Base-by-base conservation (phyloP, 805 yeast species). In the Kurtzmaniella cleridarum region DNA sequence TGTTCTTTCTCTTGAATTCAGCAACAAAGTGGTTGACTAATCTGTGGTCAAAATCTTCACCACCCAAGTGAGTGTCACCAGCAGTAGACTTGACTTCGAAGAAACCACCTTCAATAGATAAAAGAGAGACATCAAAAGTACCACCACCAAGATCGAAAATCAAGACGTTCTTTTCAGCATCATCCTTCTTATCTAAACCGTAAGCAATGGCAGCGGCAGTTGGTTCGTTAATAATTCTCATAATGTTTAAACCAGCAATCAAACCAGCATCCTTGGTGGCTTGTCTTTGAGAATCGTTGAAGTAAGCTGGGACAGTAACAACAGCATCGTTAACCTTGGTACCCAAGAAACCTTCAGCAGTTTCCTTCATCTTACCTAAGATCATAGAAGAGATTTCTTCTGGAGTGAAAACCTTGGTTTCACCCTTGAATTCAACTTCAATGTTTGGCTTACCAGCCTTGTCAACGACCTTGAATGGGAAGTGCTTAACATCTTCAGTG, bases 1-100 rank as follows among this genome's bases (percentile, higher is more conserved):
- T 88, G 82, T 86, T 79, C 81, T 91, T 90, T 77, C 96, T 82
- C 88, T 91, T 90, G 84, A 90, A 91, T 75, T 91, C 97, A 64
- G 79, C 81, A 53, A 83, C 86, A 66, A 90, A 90, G 78, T 81
- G 91, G 77, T 77, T 88, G 52, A 90, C 96, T 64, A 91, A 81
- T 73, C 96, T 84, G 82, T 87, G 79, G 71, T 91, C 98, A 70
- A 91, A 91, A 75, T 90, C 98, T 75, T 90, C 96, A 82, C 97
- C 97, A 78, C 97, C 97, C 44, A 59, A 59, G 59, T 69, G 68
- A 52, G 71, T 68, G 51, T 69, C 73, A 64, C 73, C 73, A 50
- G 73, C 73, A 45, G 74, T 68, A 45, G 74, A 54, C 63, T 68
- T 68, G 43, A 68, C 74, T 62, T 68, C 73, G 52, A 68, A 68